These are phyloP conservation scores for Forsythia suspensa DNA, from an alignment of 257 asterid species.

Conservation along the genomic window DNA sequence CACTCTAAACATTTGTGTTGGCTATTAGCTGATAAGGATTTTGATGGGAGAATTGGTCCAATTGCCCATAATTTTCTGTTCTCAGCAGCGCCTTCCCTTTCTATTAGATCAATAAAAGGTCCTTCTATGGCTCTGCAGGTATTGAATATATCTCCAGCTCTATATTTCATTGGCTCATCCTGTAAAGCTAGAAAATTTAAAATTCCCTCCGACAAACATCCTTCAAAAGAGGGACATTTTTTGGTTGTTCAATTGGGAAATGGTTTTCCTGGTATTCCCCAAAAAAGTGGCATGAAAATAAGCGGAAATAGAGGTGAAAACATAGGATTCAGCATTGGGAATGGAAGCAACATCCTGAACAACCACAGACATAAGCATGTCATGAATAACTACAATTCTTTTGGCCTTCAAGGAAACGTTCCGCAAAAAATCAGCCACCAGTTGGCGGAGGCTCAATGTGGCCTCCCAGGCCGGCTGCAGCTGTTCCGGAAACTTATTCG, in stretches of 20 bases:
- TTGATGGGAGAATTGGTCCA: no score
- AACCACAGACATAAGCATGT: no score
- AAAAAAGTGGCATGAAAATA: not conserved
- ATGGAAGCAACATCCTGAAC: no score
- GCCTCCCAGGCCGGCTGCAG: constrained; percentile 47
- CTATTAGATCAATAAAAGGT: no score
- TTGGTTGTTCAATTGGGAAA: not conserved
- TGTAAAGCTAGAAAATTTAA: not conserved
- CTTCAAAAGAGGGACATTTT: constrained; percentile 14
- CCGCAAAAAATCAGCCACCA: constrained; percentile 13
- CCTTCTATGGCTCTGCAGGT: no score
- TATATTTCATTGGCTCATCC: not conserved
- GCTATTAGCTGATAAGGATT: not conserved
- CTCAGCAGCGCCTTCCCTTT: no score
- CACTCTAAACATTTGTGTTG: constrained; percentile 32
- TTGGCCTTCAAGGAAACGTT: constrained; percentile 13
- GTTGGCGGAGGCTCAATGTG: not conserved
- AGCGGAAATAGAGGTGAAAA: constrained; percentile 31
- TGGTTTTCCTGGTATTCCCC: not conserved
- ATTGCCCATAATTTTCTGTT: no score
- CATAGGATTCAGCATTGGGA: constrained; percentile 11
- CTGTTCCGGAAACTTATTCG: constrained; percentile 33
- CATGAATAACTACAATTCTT: constrained; percentile 22
- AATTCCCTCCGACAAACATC: not conserved
- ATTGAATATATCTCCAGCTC: no score